Base-by-base conservation (phyloP, 305 asterid genomes). In the Rubia tinctorum region DNA sequence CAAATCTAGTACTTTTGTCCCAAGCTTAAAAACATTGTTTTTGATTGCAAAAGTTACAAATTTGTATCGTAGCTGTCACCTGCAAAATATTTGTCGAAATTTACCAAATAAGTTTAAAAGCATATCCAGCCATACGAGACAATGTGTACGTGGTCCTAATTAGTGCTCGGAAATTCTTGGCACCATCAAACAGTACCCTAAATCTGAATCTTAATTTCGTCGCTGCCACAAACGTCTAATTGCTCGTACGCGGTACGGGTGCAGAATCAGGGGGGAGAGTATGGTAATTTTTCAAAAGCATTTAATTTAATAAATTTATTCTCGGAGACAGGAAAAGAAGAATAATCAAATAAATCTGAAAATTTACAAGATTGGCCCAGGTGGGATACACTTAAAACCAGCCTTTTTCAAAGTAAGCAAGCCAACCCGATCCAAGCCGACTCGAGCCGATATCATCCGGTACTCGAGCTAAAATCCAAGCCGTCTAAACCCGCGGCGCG, bases 291-390 rank as follows among this genome's bases (percentile, higher is more conserved):
- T 18, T 34, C 51, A 74, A 37, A 44, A 79, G 18, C 6, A 67
- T 72, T 20, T 9, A 53, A 20, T 53, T 42, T 68, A 75, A 14
- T 70, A 18, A 53, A 53, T 17, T 63, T 39, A 83, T 62, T 81
- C 60, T 69, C 67, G 45, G 56, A 43, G 47, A 63, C 23, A 22
- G 27, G 7, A 64, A 64, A 34, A 67, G 58, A 69, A 68, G 82
- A 77, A 80, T 74, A 83, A 84, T 68, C 67, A 84, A 79, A 83
- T 77, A 84, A 84, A 82, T 82, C 60, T 44, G 79, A 80, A 83
- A 82, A 85, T 86, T 59, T 90, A 88, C 90, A 89, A 72, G 80
- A 76, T 72, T 75, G 74, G 69, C 73, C 22, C 59, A 53, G 10
- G 22, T 40, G 53, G 74, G 68, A n/a, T n/a, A n/a, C n/a, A n/a